Conservation (phyloP, 2,329 filamentous ascomycete genomes). For the Teratosphaeria epicoccoides region DNA sequence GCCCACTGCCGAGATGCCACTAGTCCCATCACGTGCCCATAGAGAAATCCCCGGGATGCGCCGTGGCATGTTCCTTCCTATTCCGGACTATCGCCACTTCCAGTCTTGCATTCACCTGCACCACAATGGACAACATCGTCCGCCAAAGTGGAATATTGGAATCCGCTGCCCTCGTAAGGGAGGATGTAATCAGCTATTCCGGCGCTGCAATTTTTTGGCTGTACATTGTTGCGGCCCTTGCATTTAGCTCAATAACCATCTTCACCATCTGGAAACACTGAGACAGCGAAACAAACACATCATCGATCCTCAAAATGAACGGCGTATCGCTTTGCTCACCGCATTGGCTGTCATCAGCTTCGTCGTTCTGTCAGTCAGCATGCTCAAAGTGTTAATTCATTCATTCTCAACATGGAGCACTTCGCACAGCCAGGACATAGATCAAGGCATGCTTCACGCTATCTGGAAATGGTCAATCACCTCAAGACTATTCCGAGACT, state of each 20-base stretch:
- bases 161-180: background rate
- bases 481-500: conserved; percentile 25
- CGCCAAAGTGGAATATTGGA: background rate
- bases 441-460: background rate
- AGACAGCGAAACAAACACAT: background rate
- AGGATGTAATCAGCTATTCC: conserved; percentile 11
- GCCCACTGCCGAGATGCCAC: too few species aligned
- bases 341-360: conserved; percentile 22
- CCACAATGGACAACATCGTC: background rate
- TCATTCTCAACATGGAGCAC: conserved; percentile 22
- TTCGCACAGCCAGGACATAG: background rate
- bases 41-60: too few species aligned
- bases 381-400: conserved; percentile 25
- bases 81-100: background rate
- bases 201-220: conserved; percentile 26
- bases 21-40: too few species aligned
- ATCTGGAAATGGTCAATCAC: conserved; percentile 24
- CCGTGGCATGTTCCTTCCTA: background rate
- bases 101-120: background rate
- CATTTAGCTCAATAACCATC: conserved; percentile 14
- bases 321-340: conserved; percentile 10
- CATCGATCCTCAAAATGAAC: background rate
- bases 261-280: conserved; percentile 10
- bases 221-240: conserved; percentile 23
- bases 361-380: conserved; percentile 22